These are phyloP conservation scores for Aspergillus bridgeri DNA, from an alignment of 495 filamentous ascomycete genomes.

Conservation along the genomic window DNA sequence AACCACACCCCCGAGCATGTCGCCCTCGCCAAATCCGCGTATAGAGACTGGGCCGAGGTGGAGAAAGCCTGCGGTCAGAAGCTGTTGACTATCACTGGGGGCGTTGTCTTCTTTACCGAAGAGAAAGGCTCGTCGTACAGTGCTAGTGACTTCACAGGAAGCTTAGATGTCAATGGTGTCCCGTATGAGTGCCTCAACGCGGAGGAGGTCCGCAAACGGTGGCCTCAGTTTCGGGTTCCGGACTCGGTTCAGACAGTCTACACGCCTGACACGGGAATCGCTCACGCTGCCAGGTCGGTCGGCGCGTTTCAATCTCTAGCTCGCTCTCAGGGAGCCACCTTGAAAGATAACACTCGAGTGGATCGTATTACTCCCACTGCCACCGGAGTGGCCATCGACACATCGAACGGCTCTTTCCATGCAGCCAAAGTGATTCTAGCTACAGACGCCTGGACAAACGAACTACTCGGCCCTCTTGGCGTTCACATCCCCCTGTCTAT, in stretches of 20 bases:
- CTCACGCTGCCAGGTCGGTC: constrained; percentile 24
- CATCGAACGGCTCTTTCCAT: constrained; percentile 21
- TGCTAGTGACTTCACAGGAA: constrained; percentile 13
- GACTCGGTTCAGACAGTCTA: constrained; percentile 24
- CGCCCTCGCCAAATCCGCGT: constrained; percentile 15
- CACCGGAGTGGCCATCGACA: constrained; percentile 19
- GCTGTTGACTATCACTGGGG: constrained; percentile 16
- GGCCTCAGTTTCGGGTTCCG: constrained; percentile 27
- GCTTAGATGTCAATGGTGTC: constrained; percentile 16
- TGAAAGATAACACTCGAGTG: constrained; percentile 25
- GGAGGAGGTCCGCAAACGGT: constrained; percentile 23
- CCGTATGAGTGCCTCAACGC: constrained; percentile 24
- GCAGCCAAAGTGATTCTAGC: constrained; percentile 26
- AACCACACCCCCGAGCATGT: constrained; percentile 15
- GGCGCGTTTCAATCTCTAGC: constrained; percentile 22
- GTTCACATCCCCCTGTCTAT: constrained; percentile 24
- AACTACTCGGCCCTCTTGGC: constrained; percentile 23
- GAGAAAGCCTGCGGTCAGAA: constrained; percentile 15
- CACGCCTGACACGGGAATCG: constrained; percentile 26
- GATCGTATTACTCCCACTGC: constrained; percentile 20
- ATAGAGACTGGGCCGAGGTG: constrained; percentile 17
- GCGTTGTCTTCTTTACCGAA: constrained; percentile 23
- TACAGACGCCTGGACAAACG: constrained; percentile 29
- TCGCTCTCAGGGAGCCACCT: constrained; percentile 17
- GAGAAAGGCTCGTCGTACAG: constrained; percentile 16